Conservation (phyloP, 441 rosid species). For the Populus hybrid region DNA sequence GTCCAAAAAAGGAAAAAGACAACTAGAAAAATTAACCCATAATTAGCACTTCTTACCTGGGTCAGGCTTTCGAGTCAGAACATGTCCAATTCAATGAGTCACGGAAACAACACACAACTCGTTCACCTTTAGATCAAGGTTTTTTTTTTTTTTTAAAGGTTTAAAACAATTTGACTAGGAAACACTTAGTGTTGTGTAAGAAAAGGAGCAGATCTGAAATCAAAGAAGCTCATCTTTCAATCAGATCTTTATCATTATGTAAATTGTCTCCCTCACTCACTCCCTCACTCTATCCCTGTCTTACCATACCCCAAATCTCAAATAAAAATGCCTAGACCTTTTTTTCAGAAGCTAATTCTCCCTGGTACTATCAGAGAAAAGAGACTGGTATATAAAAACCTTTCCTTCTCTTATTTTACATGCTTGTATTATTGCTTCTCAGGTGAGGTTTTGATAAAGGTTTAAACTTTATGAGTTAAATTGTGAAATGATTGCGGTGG, state of each 20-base stretch:
- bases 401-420: neutral
- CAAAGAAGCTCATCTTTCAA: constrained; percentile 19
- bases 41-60: neutral
- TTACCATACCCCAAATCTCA: constrained; percentile 7
- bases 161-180: constrained; percentile 34
- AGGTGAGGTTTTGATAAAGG: neutral
- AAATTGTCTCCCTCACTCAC: constrained; percentile 14
- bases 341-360: constrained; percentile 83
- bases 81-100: neutral
- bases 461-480: neutral
- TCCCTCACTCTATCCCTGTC: constrained; percentile 1
- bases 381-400: constrained; percentile 55
- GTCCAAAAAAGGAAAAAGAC: neutral
- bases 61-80: neutral
- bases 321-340: constrained; percentile 73
- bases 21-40: neutral
- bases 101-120: constrained; percentile 12
- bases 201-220: constrained; percentile 40
- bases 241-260: constrained; percentile 8
- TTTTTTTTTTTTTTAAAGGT: neutral
- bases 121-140: constrained; percentile 37
- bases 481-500: neutral
- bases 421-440: neutral
- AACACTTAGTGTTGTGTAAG: constrained; percentile 18
- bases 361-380: constrained; percentile 61